Evolutionary conservation across 2,329 filamentous ascomycete species (phyloP), one percentile per base, ranked within the genome.

Genomic region (Ustulina deusta): DNA sequence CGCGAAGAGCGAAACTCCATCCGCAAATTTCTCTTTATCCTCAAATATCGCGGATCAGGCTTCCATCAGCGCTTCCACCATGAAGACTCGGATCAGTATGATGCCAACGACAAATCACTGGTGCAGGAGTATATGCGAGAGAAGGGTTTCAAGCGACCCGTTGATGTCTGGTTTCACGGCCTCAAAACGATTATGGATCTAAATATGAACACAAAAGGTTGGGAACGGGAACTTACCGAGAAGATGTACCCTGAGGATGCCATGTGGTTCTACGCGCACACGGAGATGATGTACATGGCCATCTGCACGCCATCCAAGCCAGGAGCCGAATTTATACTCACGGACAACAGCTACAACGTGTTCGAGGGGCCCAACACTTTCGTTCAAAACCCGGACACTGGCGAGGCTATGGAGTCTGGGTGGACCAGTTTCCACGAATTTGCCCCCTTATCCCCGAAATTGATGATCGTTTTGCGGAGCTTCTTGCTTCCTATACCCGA

Each of bases 1-100:
- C 72, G 72, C 15, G 63, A 69, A 27, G 71, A 74, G 55, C 61
- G 67, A 51, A 75, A 84, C 66, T 58, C 76, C 1, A 40, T 84
- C 10, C 80, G 83, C 52, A 84, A 83, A 61, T 84, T 84, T 57
- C 74, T 83, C 2, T 84, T 84, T 68, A 70, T 85, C 3, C 78
- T 84, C 71, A 82, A 82, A 64, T 84, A 83, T 55, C 80, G 83
- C 15, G 74, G 75, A n/a, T 73, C 72, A 1, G 64, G 42, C 5
- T 81, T 82, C 52, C 75, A 78, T 63, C 58, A 63, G 15, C 77
- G 80, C 72, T 74, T 67, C 38, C 10, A 79, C 48, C 75, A 80
- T 56, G 73, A 80, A 2, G 73, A 59, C 1, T 29, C 72, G 0
- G 75, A 79, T 4, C 71, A 69, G 0, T 85, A 84, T 69, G 2